Conservation (phyloP, 1,139 yeast genomes). For the Candida tunisiensis region DNA sequence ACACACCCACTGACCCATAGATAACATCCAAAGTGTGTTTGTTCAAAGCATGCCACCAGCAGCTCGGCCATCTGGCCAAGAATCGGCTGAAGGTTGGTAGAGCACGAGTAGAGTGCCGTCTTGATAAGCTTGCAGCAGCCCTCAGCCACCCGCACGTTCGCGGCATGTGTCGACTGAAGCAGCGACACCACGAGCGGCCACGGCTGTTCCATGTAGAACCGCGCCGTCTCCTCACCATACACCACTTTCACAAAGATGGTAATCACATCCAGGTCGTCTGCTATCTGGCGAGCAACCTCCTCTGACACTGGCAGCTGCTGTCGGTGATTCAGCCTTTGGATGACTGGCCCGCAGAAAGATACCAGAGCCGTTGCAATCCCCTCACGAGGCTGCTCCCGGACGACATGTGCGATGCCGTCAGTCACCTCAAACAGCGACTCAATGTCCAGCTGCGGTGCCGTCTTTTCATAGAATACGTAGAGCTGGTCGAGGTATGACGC, state of each 20-base stretch:
- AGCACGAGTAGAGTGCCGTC: conserved; percentile 49
- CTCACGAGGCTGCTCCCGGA: conserved; percentile 36
- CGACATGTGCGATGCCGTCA: conserved; percentile 81
- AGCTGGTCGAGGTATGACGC: conserved; percentile 62
- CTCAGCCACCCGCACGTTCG: conserved; percentile 46
- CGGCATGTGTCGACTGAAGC: conserved; percentile 28
- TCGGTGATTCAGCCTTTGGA: conserved; percentile 19
- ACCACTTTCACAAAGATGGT: conserved; percentile 56
- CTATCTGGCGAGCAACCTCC: conserved; percentile 30
- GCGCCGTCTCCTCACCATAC: conserved; percentile 11
- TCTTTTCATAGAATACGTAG: conserved; percentile 54
- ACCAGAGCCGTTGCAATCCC: conserved; percentile 28
- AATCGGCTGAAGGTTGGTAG: conserved; percentile 43
- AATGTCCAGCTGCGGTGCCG: conserved; percentile 38
- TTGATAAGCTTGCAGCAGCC: conserved; percentile 54
- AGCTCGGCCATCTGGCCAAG: conserved; percentile 47
- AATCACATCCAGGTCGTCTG: conserved; percentile 62
- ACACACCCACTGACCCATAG: conserved; percentile 82
- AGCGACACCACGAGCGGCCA: conserved; percentile 4
- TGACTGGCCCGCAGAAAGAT: conserved; percentile 54
- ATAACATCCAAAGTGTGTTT: conserved; percentile 63
- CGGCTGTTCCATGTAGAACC: conserved; percentile 1
- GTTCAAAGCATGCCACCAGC: conserved; percentile 49
- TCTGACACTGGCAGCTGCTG: conserved; percentile 19
- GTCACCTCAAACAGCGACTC: conserved; percentile 66